These are phyloP conservation scores for Rhypophila decipiens DNA, from an alignment of 495 filamentous ascomycete genomes.

Conservation along the genomic window DNA sequence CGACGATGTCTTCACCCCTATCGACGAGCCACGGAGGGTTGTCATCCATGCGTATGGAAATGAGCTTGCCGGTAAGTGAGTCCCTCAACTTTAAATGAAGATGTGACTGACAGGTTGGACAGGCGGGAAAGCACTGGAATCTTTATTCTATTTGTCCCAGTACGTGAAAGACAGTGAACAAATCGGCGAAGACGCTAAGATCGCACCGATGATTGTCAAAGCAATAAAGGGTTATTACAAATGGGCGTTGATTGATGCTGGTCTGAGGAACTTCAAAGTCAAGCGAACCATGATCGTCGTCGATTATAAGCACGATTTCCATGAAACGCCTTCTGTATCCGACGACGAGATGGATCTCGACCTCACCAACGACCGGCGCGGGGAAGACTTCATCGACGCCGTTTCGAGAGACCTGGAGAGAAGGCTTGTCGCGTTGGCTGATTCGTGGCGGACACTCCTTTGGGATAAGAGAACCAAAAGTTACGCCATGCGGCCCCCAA, in stretches of 20 bases:
- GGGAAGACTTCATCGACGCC: conserved; percentile 6
- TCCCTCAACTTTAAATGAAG: no score
- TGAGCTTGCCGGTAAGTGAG: conserved; percentile 19
- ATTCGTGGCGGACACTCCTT: conserved; percentile 14
- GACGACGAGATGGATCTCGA: not conserved
- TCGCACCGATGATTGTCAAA: conserved; percentile 13
- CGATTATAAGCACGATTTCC: conserved; percentile 2
- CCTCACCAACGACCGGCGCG: conserved; percentile 1
- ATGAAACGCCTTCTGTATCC: not conserved
- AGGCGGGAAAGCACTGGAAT: conserved; percentile 26
- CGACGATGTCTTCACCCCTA: conserved; percentile 19
- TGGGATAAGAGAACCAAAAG: not conserved
- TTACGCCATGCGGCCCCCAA: conserved; percentile 13
- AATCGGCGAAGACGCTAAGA: conserved; percentile 12
- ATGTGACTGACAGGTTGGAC: conserved; percentile 3
- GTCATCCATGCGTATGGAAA: conserved; percentile 18
- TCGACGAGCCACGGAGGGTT: conserved; percentile 17
- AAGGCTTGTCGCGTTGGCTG: conserved; percentile 10
- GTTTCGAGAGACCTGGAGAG: conserved; percentile 12
- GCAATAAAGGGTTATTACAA: conserved; percentile 16
- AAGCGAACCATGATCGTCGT: conserved; percentile 9
- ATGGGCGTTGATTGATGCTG: conserved; percentile 21
- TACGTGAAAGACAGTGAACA: conserved; percentile 23
- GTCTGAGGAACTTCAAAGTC: conserved; percentile 7
- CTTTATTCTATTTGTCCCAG: conserved; percentile 23